phyloP scores from a whole-genome alignment of 140 eudicot species.

The Eryngium alpinum region DNA sequence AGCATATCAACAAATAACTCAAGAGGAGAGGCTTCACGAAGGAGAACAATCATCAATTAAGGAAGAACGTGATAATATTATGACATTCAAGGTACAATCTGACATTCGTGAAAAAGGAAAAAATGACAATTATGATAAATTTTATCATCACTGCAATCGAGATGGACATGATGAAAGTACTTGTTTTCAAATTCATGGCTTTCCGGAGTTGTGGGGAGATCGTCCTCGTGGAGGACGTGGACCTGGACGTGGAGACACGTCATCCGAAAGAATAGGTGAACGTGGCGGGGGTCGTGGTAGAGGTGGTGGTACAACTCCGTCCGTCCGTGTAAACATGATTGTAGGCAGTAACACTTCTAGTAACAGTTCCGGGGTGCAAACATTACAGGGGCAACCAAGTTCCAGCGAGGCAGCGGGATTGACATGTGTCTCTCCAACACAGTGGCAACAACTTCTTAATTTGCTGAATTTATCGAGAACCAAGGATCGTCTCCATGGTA shows the following conservation, averaged over 20 bases:
- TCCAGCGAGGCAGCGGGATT: neutral
- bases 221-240: neutral
- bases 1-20: neutral
- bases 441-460: neutral
- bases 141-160: neutral
- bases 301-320: neutral
- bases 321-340: neutral
- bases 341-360: no score
- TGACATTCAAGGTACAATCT: neutral
- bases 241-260: neutral
- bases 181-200: conserved; percentile 3
- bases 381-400: neutral
- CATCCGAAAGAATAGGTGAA: neutral
- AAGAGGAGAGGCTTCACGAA: neutral
- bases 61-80: neutral
- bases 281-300: neutral
- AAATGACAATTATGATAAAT: neutral
- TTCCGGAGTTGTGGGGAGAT: neutral
- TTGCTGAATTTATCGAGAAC: neutral
- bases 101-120: neutral
- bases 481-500: neutral
- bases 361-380: neutral
- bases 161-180: neutral
- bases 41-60: neutral
- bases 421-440: neutral